Evolutionary conservation across 1,139 yeast genomes (phyloP).

Genomic region (Ashbya aceris): DNA sequence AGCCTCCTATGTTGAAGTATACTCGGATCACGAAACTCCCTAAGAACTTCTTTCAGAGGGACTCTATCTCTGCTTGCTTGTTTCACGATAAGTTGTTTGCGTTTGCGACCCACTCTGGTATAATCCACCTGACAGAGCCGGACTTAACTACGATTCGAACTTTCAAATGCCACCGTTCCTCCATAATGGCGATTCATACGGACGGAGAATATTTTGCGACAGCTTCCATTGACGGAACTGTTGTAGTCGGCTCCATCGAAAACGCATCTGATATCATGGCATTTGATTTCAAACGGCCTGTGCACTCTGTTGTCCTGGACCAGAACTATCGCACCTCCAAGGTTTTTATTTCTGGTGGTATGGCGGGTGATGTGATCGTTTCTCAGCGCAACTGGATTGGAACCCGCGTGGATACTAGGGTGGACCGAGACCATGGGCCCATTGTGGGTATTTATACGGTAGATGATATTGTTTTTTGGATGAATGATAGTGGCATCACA

Average conservation of each 20-base stretch:
- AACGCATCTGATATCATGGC: slow-evolving; percentile 62
- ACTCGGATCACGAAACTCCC: slow-evolving; percentile 60
- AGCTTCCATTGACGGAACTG: slow-evolving; percentile 90
- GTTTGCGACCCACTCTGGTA: slow-evolving; percentile 87
- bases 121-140: slow-evolving; percentile 56
- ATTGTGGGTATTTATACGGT: slow-evolving; percentile 55
- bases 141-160: slow-evolving; percentile 56
- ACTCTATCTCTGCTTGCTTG: slow-evolving; percentile 64
- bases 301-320: slow-evolving; percentile 78
- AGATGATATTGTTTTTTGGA: slow-evolving; percentile 69
- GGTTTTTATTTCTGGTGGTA: slow-evolving; percentile 80
- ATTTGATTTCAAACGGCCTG: slow-evolving; percentile 78
- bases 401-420: slow-evolving; percentile 54
- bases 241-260: slow-evolving; percentile 62
- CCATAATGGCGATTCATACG: slow-evolving; percentile 60
- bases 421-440: slow-evolving; percentile 62
- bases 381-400: slow-evolving; percentile 85
- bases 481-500: slow-evolving; percentile 73
- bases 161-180: slow-evolving; percentile 77
- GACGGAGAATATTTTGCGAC: slow-evolving; percentile 74
- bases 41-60: slow-evolving; percentile 54
- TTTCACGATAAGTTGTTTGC: slow-evolving; percentile 53
- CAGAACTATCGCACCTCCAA: slow-evolving; percentile 52
- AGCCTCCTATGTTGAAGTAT: slow-evolving; percentile 71
- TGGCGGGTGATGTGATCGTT: slow-evolving; percentile 70